Evolutionary conservation across 2,329 filamentous ascomycete genomes (phyloP).

Genomic region (Neodidymelliopsis sp.): DNA sequence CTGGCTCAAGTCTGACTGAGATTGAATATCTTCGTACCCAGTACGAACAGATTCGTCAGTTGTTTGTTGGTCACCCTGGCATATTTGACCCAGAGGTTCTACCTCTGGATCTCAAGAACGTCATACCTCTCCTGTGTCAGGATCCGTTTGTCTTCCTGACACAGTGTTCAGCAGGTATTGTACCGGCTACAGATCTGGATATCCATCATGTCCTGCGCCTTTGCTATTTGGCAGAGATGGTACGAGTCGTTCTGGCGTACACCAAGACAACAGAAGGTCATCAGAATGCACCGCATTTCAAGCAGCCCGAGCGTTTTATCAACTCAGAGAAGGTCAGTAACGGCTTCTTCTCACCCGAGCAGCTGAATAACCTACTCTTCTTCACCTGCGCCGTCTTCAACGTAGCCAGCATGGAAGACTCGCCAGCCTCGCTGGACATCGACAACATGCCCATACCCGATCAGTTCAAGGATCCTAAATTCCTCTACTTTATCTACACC

Average conservation of each 20-base stretch:
- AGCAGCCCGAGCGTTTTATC: slow-evolving; percentile 33
- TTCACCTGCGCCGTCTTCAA: slow-evolving; percentile 46
- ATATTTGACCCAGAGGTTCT: slow-evolving; percentile 48
- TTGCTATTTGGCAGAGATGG: slow-evolving; percentile 89
- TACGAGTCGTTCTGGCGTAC: slow-evolving; percentile 75
- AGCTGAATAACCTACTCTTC: slow-evolving; percentile 39
- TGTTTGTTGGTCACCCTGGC: slow-evolving; percentile 69
- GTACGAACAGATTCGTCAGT: slow-evolving; percentile 75
- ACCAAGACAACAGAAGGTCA: slow-evolving; percentile 25
- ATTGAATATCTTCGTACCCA: slow-evolving; percentile 73
- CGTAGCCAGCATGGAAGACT: slow-evolving; percentile 33
- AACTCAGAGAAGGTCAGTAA: slow-evolving; percentile 36
- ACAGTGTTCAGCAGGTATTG: slow-evolving; percentile 76
- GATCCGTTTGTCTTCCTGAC: slow-evolving; percentile 84
- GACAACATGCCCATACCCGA: slow-evolving; percentile 34
- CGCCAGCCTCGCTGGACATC: slow-evolving; percentile 33
- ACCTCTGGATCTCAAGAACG: slow-evolving; percentile 54
- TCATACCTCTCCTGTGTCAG: slow-evolving; percentile 66
- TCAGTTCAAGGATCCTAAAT: slow-evolving; percentile 38
- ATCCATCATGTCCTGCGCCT: slow-evolving; percentile 81
- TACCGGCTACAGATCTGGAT: slow-evolving; percentile 72
- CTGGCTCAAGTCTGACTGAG: slow-evolving; percentile 67
- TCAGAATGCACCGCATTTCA: slow-evolving; percentile 15
- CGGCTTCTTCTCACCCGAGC: slow-evolving; percentile 33
- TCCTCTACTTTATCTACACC: slow-evolving; percentile 47